Evolutionary conservation across 768 basidiomycete species (phyloP), one percentile per base, ranked within the genome.

Genomic region (Pleurotus citrinopileatus): DNA sequence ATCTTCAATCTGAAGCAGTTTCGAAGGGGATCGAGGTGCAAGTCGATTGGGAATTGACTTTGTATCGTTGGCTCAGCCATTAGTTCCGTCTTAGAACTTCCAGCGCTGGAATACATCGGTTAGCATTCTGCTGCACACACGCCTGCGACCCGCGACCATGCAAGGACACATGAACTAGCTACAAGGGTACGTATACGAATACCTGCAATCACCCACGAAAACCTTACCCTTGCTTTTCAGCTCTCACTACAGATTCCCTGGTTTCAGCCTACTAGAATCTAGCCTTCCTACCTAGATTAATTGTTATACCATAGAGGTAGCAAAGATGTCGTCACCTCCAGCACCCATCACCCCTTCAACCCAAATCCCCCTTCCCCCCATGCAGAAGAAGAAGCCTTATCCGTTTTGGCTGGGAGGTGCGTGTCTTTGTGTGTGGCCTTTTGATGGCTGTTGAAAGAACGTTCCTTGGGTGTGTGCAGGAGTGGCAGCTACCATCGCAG

Each of bases 331-430:
- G 47, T 52, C 47, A 42, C 36, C 38, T 13, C 32, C 55, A 42
- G 40, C 55, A 26, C 36, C 47, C n/a, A 28, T 44, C 17, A 25
- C 48, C 10, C 48, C 48, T 34, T 51, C 48, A 20, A 51, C 48
- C 9, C 34, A 36, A 58, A 46, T 60, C n/a, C 37, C 59, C n/a
- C 44, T 67, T 23, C 56, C 69, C 9, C 59, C 15, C 17, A 12
- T 40, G 19, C 38, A 62, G 32, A 76, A 76, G 71, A 90, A 89
- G 73, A 68, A 83, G 68, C 89, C 89, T 13, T 89, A 93, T 68
- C 91, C 91, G 9, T 91, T 91, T 73, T 93, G 88, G 80, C 77
- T 93, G 6, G 91, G 91, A 65, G 91, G 90, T 81, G 51, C 52
- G 74, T 68, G 28, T 44, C 32, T 32, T 53, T 25, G 23, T 20